Conservation (phyloP, 441 rosid genomes). For the Metrosideros polymorpha region DNA sequence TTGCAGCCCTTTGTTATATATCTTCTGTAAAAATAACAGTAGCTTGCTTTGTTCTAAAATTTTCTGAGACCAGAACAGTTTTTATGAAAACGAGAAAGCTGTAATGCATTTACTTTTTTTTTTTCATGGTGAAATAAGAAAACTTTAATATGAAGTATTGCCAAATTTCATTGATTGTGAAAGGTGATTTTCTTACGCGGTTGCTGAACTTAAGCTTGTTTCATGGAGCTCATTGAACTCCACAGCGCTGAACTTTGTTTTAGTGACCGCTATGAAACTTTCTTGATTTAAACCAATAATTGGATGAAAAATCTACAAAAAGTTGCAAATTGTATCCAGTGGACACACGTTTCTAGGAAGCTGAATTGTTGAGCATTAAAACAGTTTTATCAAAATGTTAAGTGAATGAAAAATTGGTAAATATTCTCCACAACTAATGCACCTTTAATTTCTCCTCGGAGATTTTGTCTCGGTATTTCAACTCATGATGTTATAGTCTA, state of each 20-base stretch:
- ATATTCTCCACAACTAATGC: neutral
- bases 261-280: neutral
- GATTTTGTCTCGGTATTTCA: neutral
- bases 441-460: neutral
- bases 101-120: neutral
- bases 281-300: neutral
- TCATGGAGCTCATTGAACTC: neutral
- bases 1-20: neutral
- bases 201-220: neutral
- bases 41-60: neutral
- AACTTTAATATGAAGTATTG: neutral
- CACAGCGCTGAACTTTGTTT: neutral
- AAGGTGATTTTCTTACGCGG: neutral
- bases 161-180: neutral
- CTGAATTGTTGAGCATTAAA: neutral
- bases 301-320: neutral
- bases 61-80: neutral
- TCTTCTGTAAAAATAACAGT: neutral
- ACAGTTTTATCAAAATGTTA: neutral
- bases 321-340: neutral
- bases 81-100: neutral
- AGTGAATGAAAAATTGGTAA: neutral
- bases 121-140: neutral
- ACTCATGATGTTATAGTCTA: neutral
- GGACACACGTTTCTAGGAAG: neutral